Conservation (phyloP, 768 basidiomycete species). For the Dendrothele bispora region DNA sequence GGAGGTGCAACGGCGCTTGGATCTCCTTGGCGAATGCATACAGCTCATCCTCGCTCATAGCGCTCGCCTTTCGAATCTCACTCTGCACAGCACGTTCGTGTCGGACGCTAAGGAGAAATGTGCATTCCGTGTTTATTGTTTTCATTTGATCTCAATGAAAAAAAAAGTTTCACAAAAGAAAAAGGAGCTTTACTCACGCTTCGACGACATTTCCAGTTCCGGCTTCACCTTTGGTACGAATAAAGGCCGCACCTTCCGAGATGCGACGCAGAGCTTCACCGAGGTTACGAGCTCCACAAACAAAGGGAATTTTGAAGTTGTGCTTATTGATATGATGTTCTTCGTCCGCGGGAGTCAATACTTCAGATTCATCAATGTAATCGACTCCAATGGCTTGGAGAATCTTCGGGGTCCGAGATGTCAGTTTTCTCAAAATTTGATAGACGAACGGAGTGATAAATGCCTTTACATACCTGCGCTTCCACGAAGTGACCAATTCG, state of each 20-base stretch:
- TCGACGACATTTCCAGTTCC: constrained; percentile 91
- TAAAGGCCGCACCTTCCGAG: constrained; percentile 96
- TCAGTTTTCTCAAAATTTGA: not conserved
- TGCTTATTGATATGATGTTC: constrained; percentile 98
- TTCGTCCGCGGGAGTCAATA: constrained; percentile 94
- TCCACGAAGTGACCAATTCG: constrained; percentile 98
- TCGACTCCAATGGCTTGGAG: constrained; percentile 93
- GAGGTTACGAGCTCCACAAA: constrained; percentile 92
- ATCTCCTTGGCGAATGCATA: constrained; percentile 92
- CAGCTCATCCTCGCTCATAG: constrained; percentile 94
- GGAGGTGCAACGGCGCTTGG: constrained; percentile 89
- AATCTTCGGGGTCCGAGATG: constrained; percentile 52
- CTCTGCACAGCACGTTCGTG: constrained; percentile 83
- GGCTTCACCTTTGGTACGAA: constrained; percentile 95
- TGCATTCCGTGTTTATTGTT: too few species aligned
- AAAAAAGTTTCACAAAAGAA: not conserved
- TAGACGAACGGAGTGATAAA: not conserved
- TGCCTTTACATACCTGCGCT: constrained; percentile 63
- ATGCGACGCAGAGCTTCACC: constrained; percentile 97
- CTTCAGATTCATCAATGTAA: constrained; percentile 95
- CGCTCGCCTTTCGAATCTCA: constrained; percentile 82
- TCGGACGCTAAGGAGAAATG: constrained; percentile 72
- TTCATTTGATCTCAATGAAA: not conserved
- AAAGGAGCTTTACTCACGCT: constrained; percentile 45
- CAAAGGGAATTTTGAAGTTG: constrained; percentile 91